A percentile compares a stretch with the other conserved stretches of the same genome.
These are phyloP conservation scores for Rhizopogon roseolus DNA, from an alignment of 768 basidiomycete species.

Conservation along the genomic window DNA sequence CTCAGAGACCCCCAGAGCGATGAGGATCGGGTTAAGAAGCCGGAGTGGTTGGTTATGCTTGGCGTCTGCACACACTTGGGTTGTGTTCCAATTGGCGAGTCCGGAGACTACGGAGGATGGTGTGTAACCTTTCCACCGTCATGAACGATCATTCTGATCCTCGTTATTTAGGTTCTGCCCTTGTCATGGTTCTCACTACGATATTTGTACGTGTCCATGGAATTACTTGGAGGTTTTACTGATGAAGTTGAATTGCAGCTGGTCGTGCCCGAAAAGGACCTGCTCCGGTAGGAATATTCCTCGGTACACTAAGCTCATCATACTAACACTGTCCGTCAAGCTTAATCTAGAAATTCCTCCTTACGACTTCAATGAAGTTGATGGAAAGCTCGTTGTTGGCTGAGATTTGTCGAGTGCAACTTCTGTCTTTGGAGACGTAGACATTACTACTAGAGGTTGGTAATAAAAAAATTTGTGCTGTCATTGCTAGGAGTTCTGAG, in stretches of 20 bases:
- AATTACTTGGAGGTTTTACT: conserved; percentile 1
- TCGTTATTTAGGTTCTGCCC: conserved; percentile 77
- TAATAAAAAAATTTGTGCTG: background rate
- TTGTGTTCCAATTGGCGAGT: conserved; percentile 97
- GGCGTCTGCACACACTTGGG: conserved; percentile 97
- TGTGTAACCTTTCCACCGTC: conserved; percentile 31
- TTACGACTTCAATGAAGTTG: conserved; percentile 83
- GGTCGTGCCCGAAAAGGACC: conserved; percentile 96
- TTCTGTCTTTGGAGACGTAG: conserved; percentile 13
- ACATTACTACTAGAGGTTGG: conserved; percentile 16
- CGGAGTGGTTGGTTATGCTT: conserved; percentile 93
- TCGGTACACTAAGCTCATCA: background rate
- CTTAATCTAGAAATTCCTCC: conserved; percentile 93
- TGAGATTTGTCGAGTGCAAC: conserved; percentile 28
- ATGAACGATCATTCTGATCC: background rate
- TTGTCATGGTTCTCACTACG: conserved; percentile 98
- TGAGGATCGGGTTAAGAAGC: conserved; percentile 84
- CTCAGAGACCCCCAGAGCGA: conserved; percentile 93
- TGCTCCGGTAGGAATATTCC: conserved; percentile 67
- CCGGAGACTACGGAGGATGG: conserved; percentile 98
- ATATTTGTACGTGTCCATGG: conserved; percentile 68
- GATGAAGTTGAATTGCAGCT: conserved; percentile 40
- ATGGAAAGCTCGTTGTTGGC: conserved; percentile 85
- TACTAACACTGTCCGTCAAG: conserved; percentile 30
- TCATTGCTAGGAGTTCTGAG: background rate